Conservation (phyloP, 2,329 filamentous ascomycete genomes). For the Zopfia rhizophila region DNA sequence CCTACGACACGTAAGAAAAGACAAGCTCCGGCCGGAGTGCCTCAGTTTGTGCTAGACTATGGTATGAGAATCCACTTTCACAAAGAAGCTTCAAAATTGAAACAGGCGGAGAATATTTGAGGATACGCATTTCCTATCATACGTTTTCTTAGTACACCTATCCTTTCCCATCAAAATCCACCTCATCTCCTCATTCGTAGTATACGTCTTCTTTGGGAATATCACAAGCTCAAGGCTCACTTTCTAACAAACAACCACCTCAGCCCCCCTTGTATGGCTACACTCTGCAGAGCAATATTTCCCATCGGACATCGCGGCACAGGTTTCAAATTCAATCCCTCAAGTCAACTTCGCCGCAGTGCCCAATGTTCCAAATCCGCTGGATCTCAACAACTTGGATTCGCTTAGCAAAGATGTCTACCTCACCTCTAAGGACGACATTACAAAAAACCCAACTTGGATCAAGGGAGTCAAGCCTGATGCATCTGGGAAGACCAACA, state of each 20-base stretch:
- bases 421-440: slow-evolving; percentile 57
- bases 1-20: slow-evolving; percentile 30
- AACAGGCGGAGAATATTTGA: no score
- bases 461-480: slow-evolving; percentile 65
- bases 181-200: not conserved
- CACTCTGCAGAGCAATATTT: slow-evolving; percentile 55
- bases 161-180: not conserved
- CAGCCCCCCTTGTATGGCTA: slow-evolving; percentile 59
- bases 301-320: slow-evolving; percentile 56
- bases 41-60: slow-evolving; percentile 52
- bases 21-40: slow-evolving; percentile 40
- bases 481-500: slow-evolving; percentile 60
- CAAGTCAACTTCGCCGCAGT: slow-evolving; percentile 49
- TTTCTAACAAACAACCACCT: not conserved
- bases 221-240: no score
- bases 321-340: slow-evolving; percentile 55
- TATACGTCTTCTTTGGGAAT: no score
- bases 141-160: slow-evolving; percentile 1
- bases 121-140: not conserved
- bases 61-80: no score
- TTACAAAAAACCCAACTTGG: slow-evolving; percentile 55
- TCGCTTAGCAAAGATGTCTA: slow-evolving; percentile 55
- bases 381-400: slow-evolving; percentile 56
- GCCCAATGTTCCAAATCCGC: slow-evolving; percentile 44
- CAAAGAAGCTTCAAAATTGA: no score